Conservation (phyloP, 2,329 filamentous ascomycete species). For the Alternaria atra region DNA sequence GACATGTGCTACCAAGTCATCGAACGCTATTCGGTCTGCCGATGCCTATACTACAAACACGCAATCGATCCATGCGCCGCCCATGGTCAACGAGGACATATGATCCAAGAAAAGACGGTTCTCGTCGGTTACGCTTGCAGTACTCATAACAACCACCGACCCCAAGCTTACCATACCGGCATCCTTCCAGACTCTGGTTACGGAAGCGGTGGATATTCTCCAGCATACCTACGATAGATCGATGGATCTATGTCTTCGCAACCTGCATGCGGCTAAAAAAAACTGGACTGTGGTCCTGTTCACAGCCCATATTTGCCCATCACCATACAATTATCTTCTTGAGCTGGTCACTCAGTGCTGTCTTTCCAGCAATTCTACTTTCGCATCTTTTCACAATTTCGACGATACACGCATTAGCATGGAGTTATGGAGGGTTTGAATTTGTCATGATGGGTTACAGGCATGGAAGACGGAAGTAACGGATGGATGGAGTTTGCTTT, state of each 20-base stretch:
- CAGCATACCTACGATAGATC: constrained; percentile 23
- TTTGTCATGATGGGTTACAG: constrained; percentile 21
- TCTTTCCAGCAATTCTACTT: constrained; percentile 20
- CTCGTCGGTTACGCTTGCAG: constrained; percentile 83
- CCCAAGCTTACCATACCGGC: constrained; percentile 30
- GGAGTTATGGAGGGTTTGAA: constrained; percentile 33
- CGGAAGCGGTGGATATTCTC: constrained; percentile 35
- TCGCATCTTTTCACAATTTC: constrained; percentile 17
- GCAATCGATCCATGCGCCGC: constrained; percentile 82
- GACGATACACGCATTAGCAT: constrained; percentile 30
- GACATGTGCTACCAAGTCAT: constrained; percentile 87
- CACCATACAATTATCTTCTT: constrained; percentile 25
- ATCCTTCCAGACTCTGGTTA: constrained; percentile 44
- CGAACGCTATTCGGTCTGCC: constrained; percentile 86
- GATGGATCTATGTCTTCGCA: not conserved
- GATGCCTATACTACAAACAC: constrained; percentile 88
- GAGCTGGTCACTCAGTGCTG: constrained; percentile 33
- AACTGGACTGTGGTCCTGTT: not conserved
- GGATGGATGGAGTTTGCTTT: constrained; percentile 4
- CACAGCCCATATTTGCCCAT: not conserved
- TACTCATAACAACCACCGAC: constrained; percentile 57
- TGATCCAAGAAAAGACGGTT: constrained; percentile 76
- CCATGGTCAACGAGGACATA: constrained; percentile 77
- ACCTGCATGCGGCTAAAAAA: not conserved
- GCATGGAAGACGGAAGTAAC: constrained; percentile 15